Percentiles rank a stretch among this genome's conserved stretches.
phyloP scores from a whole-genome alignment of 2,329 filamentous ascomycete genomes.

The Elsinoe australis region DNA sequence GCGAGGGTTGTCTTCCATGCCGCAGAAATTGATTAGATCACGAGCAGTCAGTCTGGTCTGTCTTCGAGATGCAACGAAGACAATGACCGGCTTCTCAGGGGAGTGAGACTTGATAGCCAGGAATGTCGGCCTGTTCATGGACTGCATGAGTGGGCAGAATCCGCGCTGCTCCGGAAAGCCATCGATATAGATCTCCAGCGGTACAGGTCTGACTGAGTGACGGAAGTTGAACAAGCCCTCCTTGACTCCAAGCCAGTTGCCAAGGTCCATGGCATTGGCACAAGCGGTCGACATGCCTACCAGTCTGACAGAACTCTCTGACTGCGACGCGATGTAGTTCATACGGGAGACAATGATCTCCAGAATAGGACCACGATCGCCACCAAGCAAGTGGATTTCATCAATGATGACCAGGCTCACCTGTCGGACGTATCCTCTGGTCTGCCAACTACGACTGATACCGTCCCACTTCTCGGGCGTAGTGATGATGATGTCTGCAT shows the following conservation, averaged over 20 bases:
- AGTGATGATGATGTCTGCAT: constrained; percentile 96
- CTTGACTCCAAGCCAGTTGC: constrained; percentile 94
- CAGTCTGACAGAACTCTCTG: constrained; percentile 77
- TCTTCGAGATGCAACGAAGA: constrained; percentile 90
- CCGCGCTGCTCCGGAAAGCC: constrained; percentile 92
- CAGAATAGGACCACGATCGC: constrained; percentile 91
- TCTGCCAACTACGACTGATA: constrained; percentile 98
- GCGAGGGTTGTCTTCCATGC: constrained; percentile 95
- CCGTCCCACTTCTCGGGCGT: constrained; percentile 99
- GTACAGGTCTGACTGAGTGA: constrained; percentile 92
- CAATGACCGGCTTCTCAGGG: constrained; percentile 92
- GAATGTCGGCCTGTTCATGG: constrained; percentile 97
- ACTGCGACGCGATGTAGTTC: constrained; percentile 97
- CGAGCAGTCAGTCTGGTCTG: constrained; percentile 93
- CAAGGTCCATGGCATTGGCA: constrained; percentile 88
- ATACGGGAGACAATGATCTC: constrained; percentile 91
- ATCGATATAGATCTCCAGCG: constrained; percentile 92
- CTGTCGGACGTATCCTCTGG: constrained; percentile 87
- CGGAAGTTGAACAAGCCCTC: constrained; percentile 93
- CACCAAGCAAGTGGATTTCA: constrained; percentile 94
- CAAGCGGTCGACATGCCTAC: constrained; percentile 99
- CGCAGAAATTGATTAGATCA: constrained; percentile 93
- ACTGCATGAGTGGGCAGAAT: constrained; percentile 97
- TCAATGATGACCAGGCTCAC: constrained; percentile 97
- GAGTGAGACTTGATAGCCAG: constrained; percentile 94